Evolutionary conservation across 805 yeast genomes (phyloP), one percentile per base, ranked within the genome.

Genomic region (Metschnikowia continentalis): DNA sequence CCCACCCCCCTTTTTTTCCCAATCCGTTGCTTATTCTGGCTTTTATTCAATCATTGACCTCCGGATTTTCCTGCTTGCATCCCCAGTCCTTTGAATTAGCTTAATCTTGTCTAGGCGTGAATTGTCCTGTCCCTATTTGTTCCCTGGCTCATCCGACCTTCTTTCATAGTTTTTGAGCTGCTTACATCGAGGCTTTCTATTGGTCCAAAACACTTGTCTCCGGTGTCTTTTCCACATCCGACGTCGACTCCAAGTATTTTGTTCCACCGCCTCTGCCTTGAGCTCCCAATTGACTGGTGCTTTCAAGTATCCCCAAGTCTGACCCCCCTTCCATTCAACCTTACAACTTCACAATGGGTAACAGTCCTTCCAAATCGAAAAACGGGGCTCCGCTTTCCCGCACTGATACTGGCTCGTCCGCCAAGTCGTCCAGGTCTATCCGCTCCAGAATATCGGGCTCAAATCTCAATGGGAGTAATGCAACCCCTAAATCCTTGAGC

Each of bases 361-460:
- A 80, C 61, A 68, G 77, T 33, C 68, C 77, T 45, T 78, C 83
- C 19, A 79, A 77, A 61, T 69, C 71, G 37, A 62, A 62, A 44
- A 60, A 57, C 37, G 73, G 70, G 14, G 61, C 66, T 13, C 80
- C 84, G n/a, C 77, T 81, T 61, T 68, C 79, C 15, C 66, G 85
- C 44, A 73, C 80, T 13, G 84, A 81, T 58, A 82, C 86, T 2
- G 74, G 77, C 45, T 76, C 71, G 49, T 78, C 82, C 6, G 72
- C 74, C 13, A 76, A 69, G 60, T 75, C 80, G 11, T 62, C 76
- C 7, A 70, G 81, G 47, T 79, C 83, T 3, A 66, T 71, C 15
- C 65, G 78, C 50, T 75, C 79, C 49, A 60, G 72, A 45, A 56
- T 65, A 50, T 61, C 71, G 44, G 42, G 51, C 13, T 52, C 57